Evolutionary conservation across 768 basidiomycete genomes (phyloP), one percentile per base, ranked within the genome.

Genomic region (Hydnum rufescens): DNA sequence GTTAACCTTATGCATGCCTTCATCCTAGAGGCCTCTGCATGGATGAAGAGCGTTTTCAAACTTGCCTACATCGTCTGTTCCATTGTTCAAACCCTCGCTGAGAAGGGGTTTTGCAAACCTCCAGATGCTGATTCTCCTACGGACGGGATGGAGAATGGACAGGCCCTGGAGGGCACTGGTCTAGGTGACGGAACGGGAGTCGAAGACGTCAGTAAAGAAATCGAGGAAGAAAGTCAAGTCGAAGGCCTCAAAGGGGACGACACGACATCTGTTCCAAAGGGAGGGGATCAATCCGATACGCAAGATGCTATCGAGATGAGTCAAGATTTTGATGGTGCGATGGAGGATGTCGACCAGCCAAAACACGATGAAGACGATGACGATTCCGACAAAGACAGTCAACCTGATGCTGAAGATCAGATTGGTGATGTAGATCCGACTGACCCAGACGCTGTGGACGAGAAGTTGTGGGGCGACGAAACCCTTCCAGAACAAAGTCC

Each of bases 391-490:
- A 67, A 68, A 2, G 74, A 71, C 44, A 73, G 78, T 18, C 70
- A 67, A 28, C 65, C 66, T 3, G 82, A 82, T 19, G 75, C 76
- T 18, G 90, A 97, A 42, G 92, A 97, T 57, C 78, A 79, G 56
- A 62, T 92, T 29, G 89, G 77, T 4, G 74, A 89, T 49, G 67
- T 97, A 30, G 88, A 93, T 65, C 74, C 78, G 2, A 68, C 74
- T 18, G 93, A 96, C 66, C 82, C 86, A 5, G 71, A 76, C 25
- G 79, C 80, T 0, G 75, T 95, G 16, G 93, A 97, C 61, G 93
- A 99, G 67, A 96, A 97, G 68, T 69, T 99, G 58, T 97, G 95
- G 93, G 89, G 84, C 19, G 85, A 92, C 57, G 82, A 93, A 58
- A 64, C 70, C 49, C 26, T 71, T 78, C 43, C 73, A 76, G 44